A percentile compares a stretch with the other conserved stretches of the same genome.
These are phyloP conservation scores for Leishmania lainsoni DNA, from an alignment of 208 protist species.

Conservation along the genomic window DNA sequence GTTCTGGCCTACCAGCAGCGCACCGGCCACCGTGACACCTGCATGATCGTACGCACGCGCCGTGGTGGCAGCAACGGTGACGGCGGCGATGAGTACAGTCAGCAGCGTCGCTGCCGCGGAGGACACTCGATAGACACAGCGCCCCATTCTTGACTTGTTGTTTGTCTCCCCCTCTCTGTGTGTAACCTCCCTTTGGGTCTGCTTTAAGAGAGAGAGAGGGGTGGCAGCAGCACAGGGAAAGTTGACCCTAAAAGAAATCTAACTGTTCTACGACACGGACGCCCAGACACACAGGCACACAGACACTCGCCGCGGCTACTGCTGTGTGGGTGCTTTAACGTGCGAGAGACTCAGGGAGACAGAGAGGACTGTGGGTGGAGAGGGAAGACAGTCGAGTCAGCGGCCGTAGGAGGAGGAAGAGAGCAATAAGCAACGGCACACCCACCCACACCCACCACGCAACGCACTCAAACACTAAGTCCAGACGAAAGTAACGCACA, in stretches of 20 bases:
- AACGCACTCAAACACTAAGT: too few species aligned
- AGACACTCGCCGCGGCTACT: neutral
- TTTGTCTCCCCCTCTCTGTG: neutral
- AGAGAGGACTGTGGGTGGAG: neutral
- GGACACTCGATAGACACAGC: neutral
- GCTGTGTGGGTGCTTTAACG: too few species aligned
- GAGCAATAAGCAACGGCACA: neutral
- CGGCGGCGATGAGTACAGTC: neutral
- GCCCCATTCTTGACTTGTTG: neutral
- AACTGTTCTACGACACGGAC: neutral
- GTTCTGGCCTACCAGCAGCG: neutral
- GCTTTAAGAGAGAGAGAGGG: too few species aligned
- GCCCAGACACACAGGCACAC: neutral
- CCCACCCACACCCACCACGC: neutral
- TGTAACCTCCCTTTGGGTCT: neutral
- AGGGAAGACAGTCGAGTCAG: neutral
- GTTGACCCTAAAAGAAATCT: neutral
- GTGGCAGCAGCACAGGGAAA: too few species aligned
- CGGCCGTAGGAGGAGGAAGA: neutral
- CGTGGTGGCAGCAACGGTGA: neutral
- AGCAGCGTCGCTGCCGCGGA: neutral
- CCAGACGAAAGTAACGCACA: neutral
- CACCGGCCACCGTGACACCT: conserved; percentile 43
- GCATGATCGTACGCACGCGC: conserved; percentile 7
- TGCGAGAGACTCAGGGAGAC: neutral